A percentile compares a stretch with the other conserved stretches of the same genome.
phyloP scores from a whole-genome alignment of 306 rosid species.

The Castanospermum australe region DNA sequence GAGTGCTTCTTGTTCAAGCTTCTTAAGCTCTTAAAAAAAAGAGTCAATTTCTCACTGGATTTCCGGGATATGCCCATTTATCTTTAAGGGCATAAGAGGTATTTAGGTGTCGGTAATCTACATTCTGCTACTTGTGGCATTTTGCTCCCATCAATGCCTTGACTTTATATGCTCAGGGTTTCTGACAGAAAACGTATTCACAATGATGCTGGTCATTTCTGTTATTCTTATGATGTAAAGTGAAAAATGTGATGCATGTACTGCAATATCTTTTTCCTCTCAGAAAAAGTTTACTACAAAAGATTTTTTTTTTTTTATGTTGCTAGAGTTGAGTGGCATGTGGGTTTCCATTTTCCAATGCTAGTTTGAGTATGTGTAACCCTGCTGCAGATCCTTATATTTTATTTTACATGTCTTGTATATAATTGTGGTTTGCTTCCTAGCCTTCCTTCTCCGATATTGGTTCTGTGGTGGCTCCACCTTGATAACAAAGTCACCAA shows the following conservation, averaged over 20 bases:
- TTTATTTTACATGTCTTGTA: not conserved
- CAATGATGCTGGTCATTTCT: not conserved
- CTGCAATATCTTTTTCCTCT: not conserved
- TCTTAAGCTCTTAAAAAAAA: not conserved
- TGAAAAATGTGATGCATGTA: not conserved
- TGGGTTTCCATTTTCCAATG: not conserved
- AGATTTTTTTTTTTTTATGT: not conserved
- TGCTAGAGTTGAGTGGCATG: not conserved
- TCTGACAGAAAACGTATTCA: not conserved
- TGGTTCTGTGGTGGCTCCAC: slow-evolving; percentile 6
- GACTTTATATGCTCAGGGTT: not conserved
- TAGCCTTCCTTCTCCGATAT: not conserved
- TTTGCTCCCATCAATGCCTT: slow-evolving; percentile 3
- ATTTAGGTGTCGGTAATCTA: not conserved
- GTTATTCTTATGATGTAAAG: not conserved
- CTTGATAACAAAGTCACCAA: slow-evolving; percentile 9
- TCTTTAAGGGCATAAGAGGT: not conserved
- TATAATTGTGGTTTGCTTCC: not conserved
- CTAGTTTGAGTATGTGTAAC: not conserved
- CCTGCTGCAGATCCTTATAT: not conserved
- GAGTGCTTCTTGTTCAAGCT: slow-evolving; percentile 28
- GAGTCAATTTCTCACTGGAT: slow-evolving; percentile 33
- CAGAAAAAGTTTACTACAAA: not conserved
- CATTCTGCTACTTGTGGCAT: not conserved
- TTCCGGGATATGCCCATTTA: slow-evolving; percentile 37